Base-by-base conservation (phyloP, 2,329 filamentous ascomycete genomes). In the Clonostachys solani region DNA sequence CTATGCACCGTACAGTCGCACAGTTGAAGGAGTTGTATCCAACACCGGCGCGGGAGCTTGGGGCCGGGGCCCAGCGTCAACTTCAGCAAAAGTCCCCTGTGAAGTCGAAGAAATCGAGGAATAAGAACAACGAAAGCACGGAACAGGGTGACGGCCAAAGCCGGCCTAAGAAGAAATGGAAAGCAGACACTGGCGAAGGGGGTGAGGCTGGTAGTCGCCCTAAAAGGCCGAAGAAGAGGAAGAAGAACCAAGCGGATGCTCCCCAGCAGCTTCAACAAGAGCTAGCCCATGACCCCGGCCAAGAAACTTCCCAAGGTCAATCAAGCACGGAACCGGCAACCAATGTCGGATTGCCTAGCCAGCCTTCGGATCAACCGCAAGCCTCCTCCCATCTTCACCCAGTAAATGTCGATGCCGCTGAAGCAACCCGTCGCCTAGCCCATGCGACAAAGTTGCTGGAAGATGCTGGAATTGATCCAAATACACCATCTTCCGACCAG, bases 1-100 rank as follows among this genome's bases (percentile, higher is more conserved):
- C 73, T 5, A 55, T 82, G n/a, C 80, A 83, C 57, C 74, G 68
- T 55, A 78, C 77, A 0, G 77, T 83, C 5, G 69, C 62, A 2
- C 62, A 82, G 42, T 60, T 81, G 19, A 65, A 71, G 10, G 68
- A 73, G 5, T 61, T 69, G 36, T 73, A 68, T 29, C 78, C 75
- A 6, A 65, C 71, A 13, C 72, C 74, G 6, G 57, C 61, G 6
- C 58, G 60, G 37, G 34, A 34, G 6, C 52, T 57, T 34, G 58
- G 56, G 10, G 59, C 54, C 23, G 56, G 49, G 12, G 50, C 54
- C 5, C 59, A 61, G 47, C 63, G 56, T 42, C 49, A 51, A 16
- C 49, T 51, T 23, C 37, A 46, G 37, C 45, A 42, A 17, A 58
- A 63, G 47, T 58, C 58, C 1, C 55, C 61, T 49, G 50, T 56